phyloP scores from a whole-genome alignment of 225 moss, liverwort and hornwort genomes.

The Ulota crispa region DNA sequence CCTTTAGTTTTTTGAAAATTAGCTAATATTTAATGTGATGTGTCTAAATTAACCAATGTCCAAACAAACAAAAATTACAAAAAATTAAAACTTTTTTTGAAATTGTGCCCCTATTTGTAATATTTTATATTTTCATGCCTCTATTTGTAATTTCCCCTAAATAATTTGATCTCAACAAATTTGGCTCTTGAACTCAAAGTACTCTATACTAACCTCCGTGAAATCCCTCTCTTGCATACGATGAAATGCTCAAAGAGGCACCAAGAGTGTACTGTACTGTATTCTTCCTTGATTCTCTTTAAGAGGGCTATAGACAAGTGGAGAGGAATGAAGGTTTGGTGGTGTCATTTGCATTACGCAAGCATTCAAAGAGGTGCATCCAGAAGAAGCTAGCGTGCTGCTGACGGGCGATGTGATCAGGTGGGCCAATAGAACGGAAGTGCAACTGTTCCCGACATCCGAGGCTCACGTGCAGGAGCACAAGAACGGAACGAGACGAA shows the following conservation, averaged over 20 bases:
- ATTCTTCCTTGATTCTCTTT: neutral
- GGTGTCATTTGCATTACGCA: neutral
- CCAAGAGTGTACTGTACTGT: neutral
- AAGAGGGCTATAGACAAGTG: neutral
- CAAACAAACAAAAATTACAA: too few relatives aligned
- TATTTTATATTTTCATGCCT: too few relatives aligned
- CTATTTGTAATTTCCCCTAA: too few relatives aligned
- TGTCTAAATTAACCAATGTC: too few relatives aligned
- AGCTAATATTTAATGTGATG: too few relatives aligned
- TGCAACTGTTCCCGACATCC: conserved; percentile 37
- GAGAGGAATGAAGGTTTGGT: neutral
- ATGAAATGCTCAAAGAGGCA: neutral
- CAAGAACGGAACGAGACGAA: conserved; percentile 30
- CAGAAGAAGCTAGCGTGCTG: conserved; percentile 4
- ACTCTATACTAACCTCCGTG: neutral
- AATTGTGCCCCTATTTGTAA: too few relatives aligned
- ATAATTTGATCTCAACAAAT: neutral
- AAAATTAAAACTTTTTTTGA: too few relatives aligned
- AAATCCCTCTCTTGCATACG: neutral
- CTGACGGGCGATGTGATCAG: conserved; percentile 24
- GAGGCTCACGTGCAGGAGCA: conserved; percentile 25
- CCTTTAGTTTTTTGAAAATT: too few relatives aligned
- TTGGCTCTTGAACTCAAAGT: neutral
- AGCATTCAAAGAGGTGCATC: conserved; percentile 18
- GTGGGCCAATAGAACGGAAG: conserved; percentile 39